Percentiles rank a stretch among this genome's conserved stretches.
Conservation (phyloP, 352 stramenopile species). For the Pilasporangium apinafurcum region DNA sequence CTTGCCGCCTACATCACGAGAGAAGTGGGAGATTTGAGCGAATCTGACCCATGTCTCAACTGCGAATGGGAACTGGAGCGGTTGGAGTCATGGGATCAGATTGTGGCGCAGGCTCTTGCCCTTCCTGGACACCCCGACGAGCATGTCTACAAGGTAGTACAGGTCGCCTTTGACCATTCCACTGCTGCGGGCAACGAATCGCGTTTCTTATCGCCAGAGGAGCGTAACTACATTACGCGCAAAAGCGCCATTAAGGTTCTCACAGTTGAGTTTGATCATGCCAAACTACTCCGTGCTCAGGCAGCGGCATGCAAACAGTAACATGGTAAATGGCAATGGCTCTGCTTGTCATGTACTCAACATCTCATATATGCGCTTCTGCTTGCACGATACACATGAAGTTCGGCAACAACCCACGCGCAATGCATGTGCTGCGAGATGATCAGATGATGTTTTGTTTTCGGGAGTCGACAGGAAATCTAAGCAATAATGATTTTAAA, state of each 20-base stretch:
- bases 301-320: too few species aligned
- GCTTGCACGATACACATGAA: too few species aligned
- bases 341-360: too few species aligned
- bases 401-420: too few species aligned
- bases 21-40: constrained; percentile 17
- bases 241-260: constrained; percentile 31
- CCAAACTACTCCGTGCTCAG: too few species aligned
- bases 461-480: too few species aligned
- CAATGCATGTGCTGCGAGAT: too few species aligned
- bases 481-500: too few species aligned
- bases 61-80: constrained; percentile 6
- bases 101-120: constrained; percentile 22
- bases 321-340: too few species aligned
- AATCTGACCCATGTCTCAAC: constrained; percentile 16
- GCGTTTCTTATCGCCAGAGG: constrained; percentile 17
- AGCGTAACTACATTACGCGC: constrained; percentile 38
- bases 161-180: constrained; percentile 34
- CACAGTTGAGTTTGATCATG: neutral
- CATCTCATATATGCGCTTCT: too few species aligned
- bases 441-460: too few species aligned
- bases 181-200: neutral
- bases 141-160: constrained; percentile 65
- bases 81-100: constrained; percentile 31
- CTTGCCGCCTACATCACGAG: constrained; percentile 16
- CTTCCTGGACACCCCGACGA: constrained; percentile 34